Conservation (phyloP, 768 basidiomycete genomes). For the Leucosporidium scottii region DNA sequence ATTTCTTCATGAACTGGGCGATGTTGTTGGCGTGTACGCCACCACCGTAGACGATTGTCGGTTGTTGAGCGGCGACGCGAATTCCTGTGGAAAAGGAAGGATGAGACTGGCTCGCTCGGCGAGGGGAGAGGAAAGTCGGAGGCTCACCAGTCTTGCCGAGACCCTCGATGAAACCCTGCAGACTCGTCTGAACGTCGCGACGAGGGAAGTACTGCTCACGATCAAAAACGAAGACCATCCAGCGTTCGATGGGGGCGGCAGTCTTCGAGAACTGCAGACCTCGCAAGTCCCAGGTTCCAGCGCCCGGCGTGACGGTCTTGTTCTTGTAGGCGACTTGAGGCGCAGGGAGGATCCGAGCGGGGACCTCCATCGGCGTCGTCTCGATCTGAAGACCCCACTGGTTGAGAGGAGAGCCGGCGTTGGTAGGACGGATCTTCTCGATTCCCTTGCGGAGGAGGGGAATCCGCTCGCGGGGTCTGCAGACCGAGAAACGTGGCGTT, state of each 20-base stretch:
- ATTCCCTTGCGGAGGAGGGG: not conserved
- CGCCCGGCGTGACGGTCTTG: not conserved
- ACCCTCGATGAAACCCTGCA: not conserved
- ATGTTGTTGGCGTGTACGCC: not conserved
- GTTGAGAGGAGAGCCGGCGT: not conserved
- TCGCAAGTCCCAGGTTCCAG: conserved; percentile 3
- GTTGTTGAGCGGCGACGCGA: not conserved
- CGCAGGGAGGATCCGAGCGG: conserved; percentile 2
- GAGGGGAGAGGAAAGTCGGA: no score
- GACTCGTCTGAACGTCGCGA: not conserved
- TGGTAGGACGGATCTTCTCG: not conserved
- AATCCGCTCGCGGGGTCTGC: conserved; percentile 7
- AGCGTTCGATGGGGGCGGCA: not conserved
- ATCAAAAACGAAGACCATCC: conserved; percentile 15
- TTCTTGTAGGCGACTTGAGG: not conserved
- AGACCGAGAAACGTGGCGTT: not conserved
- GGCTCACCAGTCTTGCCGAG: no score
- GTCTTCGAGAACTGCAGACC: not conserved
- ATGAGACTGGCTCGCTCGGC: no score
- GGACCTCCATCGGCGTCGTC: not conserved
- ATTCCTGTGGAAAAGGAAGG: not conserved
- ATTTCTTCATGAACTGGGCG: not conserved
- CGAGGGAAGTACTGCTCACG: not conserved
- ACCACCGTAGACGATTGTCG: not conserved
- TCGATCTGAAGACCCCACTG: conserved; percentile 2